A percentile compares a stretch with the other conserved stretches of the same genome.
Conservation (phyloP, 2,329 filamentous ascomycete genomes). For the Sclerotinia subarctica region DNA sequence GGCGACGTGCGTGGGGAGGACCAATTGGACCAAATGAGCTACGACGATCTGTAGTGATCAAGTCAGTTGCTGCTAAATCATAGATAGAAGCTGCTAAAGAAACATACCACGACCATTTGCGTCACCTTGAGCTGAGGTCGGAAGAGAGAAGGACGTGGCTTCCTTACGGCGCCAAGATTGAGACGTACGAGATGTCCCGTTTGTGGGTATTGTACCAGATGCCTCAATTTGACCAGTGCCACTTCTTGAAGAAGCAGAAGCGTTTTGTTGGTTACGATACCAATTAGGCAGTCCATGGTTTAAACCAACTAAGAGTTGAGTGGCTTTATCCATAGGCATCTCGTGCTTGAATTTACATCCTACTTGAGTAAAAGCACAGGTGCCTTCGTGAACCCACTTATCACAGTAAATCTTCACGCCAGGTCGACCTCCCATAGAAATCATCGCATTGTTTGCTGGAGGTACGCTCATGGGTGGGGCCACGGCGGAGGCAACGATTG, state of each 20-base stretch:
- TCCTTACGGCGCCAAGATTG: slow-evolving; percentile 19
- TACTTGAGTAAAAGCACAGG: slow-evolving; percentile 80
- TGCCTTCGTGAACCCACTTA: slow-evolving; percentile 83
- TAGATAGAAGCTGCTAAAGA: not conserved
- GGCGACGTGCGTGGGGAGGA: slow-evolving; percentile 14
- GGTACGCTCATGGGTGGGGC: not conserved
- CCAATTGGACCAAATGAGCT: slow-evolving; percentile 20
- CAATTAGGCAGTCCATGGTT: slow-evolving; percentile 53
- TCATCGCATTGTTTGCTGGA: not conserved
- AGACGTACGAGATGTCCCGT: not conserved
- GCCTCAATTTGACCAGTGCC: slow-evolving; percentile 6
- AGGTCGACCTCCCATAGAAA: not conserved
- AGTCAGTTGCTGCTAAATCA: not conserved
- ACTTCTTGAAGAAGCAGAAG: slow-evolving; percentile 2
- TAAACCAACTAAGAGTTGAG: slow-evolving; percentile 68
- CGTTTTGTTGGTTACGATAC: slow-evolving; percentile 11
- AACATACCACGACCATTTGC: slow-evolving; percentile 13
- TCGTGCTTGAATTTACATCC: slow-evolving; percentile 89
- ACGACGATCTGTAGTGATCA: not conserved
- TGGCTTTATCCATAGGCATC: slow-evolving; percentile 70
- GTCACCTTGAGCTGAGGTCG: not conserved
- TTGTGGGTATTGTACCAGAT: slow-evolving; percentile 7
- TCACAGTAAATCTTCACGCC: slow-evolving; percentile 73
- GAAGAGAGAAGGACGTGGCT: not conserved
- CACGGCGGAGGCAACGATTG: slow-evolving; percentile 13